Percentiles rank a stretch among this genome's conserved stretches.
phyloP scores from a whole-genome alignment of 2,329 filamentous ascomycete species.

The Monilinia vaccinii-corymbosi region DNA sequence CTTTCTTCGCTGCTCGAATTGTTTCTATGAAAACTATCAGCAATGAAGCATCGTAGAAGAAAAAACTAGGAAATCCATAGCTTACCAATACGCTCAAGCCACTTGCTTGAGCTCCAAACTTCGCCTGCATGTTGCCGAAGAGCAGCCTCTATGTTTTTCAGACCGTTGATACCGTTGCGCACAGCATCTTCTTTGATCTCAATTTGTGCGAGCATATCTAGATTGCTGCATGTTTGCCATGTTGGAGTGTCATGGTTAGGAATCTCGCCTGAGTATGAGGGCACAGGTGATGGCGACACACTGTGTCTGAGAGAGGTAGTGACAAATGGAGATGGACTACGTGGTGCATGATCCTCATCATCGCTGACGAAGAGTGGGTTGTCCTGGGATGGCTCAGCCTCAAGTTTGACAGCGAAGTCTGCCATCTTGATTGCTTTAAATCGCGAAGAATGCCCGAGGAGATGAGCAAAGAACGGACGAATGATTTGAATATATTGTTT shows the following conservation, averaged over 20 bases:
- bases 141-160: not conserved
- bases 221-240: not conserved
- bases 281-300: not conserved
- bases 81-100: not conserved
- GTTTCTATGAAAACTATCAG: slow-evolving; percentile 7
- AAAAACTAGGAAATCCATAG: not conserved
- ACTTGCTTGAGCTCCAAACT: not conserved
- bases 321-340: not conserved
- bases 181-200: not conserved
- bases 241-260: not conserved
- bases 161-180: not conserved
- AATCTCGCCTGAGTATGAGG: not conserved
- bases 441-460: too few species aligned
- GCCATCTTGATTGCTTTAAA: not conserved
- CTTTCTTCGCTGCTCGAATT: slow-evolving; percentile 7
- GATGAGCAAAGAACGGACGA: too few species aligned
- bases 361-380: too few species aligned
- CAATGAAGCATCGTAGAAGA: not conserved
- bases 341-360: not conserved
- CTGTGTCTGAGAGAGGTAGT: not conserved
- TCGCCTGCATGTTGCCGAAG: not conserved
- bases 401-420: not conserved
- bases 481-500: too few species aligned
- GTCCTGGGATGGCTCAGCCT: not conserved
- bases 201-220: not conserved